phyloP scores from a whole-genome alignment of 805 yeast genomes.

The Yarrowia sp. region DNA sequence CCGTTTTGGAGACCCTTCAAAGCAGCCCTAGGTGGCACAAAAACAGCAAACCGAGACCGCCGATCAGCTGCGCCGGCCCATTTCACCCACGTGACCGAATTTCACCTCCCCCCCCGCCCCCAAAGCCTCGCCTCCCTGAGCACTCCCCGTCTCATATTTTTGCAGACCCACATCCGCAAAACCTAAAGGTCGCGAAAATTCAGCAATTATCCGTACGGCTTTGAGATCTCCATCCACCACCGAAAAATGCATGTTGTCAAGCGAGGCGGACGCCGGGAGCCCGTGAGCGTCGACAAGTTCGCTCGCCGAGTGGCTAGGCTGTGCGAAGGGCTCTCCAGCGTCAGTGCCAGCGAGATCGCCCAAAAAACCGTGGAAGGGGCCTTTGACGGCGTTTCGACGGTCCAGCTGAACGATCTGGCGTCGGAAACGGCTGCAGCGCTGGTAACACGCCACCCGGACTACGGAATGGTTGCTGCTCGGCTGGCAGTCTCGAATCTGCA shows the following conservation, averaged over 20 bases:
- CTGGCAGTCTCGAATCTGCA: constrained; percentile 85
- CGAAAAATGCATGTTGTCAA: constrained; percentile 74
- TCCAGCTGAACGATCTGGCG: constrained; percentile 62
- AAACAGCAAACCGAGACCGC: too few relatives aligned
- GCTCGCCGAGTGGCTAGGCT: constrained; percentile 90
- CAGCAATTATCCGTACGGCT: background rate
- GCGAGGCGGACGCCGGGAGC: constrained; percentile 92
- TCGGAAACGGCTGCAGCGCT: constrained; percentile 95
- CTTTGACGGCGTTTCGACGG: constrained; percentile 88
- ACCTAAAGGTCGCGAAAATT: background rate
- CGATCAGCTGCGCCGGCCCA: too few relatives aligned
- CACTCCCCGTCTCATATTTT: too few relatives aligned
- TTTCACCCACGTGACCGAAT: background rate
- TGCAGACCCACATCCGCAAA: background rate
- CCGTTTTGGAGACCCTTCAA: background rate
- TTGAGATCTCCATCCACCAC: background rate
- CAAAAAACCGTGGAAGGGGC: constrained; percentile 52
- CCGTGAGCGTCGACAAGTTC: constrained; percentile 91
- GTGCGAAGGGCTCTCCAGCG: constrained; percentile 69
- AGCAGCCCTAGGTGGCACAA: too few relatives aligned
- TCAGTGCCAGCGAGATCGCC: constrained; percentile 6
- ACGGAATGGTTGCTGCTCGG: constrained; percentile 79
- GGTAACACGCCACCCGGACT: constrained; percentile 95
- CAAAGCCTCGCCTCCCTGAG: too few relatives aligned
- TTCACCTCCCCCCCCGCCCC: background rate